Base-by-base conservation (phyloP, 2,329 filamentous ascomycete species). In the Botryosphaeria dothidea region DNA sequence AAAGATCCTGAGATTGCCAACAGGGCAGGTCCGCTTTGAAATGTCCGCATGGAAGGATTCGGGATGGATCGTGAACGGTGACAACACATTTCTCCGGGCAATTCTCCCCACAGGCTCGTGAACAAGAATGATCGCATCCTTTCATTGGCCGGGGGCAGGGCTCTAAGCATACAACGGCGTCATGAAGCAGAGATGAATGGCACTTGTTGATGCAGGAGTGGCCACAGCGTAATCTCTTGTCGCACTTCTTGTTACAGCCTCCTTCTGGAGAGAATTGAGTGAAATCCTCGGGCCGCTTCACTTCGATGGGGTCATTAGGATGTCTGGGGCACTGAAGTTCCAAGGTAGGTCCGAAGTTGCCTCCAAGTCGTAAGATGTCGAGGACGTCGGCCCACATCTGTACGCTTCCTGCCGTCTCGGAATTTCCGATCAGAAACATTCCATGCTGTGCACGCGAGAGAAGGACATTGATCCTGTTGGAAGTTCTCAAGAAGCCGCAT, bases 391-490 rank as follows among this genome's bases (percentile, higher is more conserved):
- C 70, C 90, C 90, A 92, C 88, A 92, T 92, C 0, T 75, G 71
- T 0, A 91, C 81, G 21, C 80, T 74, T 0, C 71, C 71, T 31
- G 83, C 88, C 0, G 88, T 92, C 0, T 83, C 73, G 0, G 86
- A 71, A 69, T 92, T 89, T 1, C 90, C 89, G 36, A 93, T 86
- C 19, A 93, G 78, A 70, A 89, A 90, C 83, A 92, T 87, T 0
- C 90, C 89, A 68, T 92, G 85, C 68, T 87, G 80, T 0, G 90
- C 89, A 5, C 90, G 84, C 43, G 84, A 88, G 0, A 92, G 78
- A 0, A 91, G 78, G 0, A 92, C 88, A 65, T 92, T 91, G 74
- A 92, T 87, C 0, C 89, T 83, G 68, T 92, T 91, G 0, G 83
- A 78, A 0, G 87, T 88, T 27, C 78, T 83, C 0, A 93, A 78